Percentiles rank a stretch among this genome's conserved stretches.
Evolutionary conservation across 2,329 filamentous ascomycete genomes (phyloP).

Genomic region (Microcera coccophila): DNA sequence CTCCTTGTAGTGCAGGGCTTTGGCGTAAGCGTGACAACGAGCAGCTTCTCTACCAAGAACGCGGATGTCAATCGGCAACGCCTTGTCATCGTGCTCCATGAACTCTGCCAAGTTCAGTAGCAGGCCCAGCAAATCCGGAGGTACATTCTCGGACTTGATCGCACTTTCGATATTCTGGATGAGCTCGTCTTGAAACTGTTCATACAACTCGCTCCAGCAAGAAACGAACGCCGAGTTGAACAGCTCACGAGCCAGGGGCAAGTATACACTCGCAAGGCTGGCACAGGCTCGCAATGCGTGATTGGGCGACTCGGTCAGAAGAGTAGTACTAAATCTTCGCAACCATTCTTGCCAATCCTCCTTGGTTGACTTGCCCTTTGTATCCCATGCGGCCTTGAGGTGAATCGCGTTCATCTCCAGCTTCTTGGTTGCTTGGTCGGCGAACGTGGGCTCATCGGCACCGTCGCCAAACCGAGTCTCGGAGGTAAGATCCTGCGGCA

Average conservation of each 20-base stretch:
- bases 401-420: constrained; percentile 97
- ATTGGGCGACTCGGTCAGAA: constrained; percentile 92
- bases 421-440: constrained; percentile 87
- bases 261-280: constrained; percentile 83
- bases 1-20: constrained; percentile 98
- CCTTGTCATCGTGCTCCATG: constrained; percentile 99
- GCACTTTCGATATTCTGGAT: constrained; percentile 94
- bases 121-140: constrained; percentile 89
- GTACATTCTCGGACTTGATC: constrained; percentile 91
- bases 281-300: constrained; percentile 92
- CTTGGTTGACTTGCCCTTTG: constrained; percentile 91
- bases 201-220: constrained; percentile 97
- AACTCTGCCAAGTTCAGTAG: constrained; percentile 96
- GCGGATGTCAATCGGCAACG: constrained; percentile 92
- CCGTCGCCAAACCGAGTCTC: constrained; percentile 76
- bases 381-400: constrained; percentile 95
- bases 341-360: constrained; percentile 99
- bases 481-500: constrained; percentile 92
- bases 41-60: constrained; percentile 91
- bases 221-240: constrained; percentile 99
- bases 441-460: constrained; percentile 73
- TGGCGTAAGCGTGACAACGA: constrained; percentile 96
- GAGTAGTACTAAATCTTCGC: constrained; percentile 88
- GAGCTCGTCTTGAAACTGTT: constrained; percentile 93
- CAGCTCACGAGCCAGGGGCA: constrained; percentile 83